phyloP scores from a whole-genome alignment of 1,139 yeast genomes.

The Scheffersomyces quercinus region DNA sequence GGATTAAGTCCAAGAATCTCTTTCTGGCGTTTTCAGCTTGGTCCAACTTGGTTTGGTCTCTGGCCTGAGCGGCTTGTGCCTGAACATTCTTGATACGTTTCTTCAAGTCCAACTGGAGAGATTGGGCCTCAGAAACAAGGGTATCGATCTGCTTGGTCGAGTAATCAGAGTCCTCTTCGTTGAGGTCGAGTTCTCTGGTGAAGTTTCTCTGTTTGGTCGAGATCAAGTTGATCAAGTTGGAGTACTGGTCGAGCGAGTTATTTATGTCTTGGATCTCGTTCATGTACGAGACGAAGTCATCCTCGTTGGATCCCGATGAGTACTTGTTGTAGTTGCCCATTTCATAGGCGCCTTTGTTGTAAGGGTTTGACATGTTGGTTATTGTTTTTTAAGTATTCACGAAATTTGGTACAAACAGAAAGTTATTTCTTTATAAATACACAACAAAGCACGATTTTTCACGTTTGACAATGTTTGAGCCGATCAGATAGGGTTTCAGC shows the following conservation, averaged over 20 bases:
- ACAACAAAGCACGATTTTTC: no score
- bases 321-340: conserved; percentile 34
- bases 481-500: no score
- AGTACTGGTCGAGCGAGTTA: conserved; percentile 77
- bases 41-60: conserved; percentile 77
- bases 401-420: no score
- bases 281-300: conserved; percentile 78
- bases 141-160: conserved; percentile 76
- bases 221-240: conserved; percentile 71
- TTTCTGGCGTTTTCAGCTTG: conserved; percentile 90
- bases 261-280: conserved; percentile 81
- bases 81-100: conserved; percentile 76
- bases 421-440: no score
- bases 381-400: no score
- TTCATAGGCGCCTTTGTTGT: conserved; percentile 29
- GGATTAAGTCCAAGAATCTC: conserved; percentile 82
- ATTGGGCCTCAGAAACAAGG: conserved; percentile 75
- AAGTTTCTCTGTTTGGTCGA: conserved; percentile 81
- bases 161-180: conserved; percentile 73
- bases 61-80: conserved; percentile 58
- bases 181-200: conserved; percentile 72
- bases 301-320: conserved; percentile 29
- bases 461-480: no score
- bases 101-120: conserved; percentile 75
- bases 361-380: conserved; percentile 25